Percentiles rank a stretch among this genome's conserved stretches.
Conservation (phyloP, 2,329 filamentous ascomycete species). For the Penicillium concentricum region DNA sequence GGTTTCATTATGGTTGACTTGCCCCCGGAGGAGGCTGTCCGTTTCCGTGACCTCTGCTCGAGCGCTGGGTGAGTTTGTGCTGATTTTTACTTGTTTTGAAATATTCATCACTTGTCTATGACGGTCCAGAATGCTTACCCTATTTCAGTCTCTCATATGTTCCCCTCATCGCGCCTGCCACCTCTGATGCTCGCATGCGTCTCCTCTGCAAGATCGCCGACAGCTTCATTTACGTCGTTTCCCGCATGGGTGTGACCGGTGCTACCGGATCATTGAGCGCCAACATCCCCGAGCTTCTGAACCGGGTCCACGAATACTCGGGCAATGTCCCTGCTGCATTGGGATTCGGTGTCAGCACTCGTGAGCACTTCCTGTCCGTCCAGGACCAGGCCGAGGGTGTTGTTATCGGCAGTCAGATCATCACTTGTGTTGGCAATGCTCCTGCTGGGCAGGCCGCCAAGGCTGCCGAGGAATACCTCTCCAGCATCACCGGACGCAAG, state of each 20-base stretch:
- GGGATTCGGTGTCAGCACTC: slow-evolving; percentile 93
- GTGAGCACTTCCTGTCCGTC: slow-evolving; percentile 87
- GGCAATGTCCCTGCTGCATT: slow-evolving; percentile 87
- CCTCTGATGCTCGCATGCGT: slow-evolving; percentile 90
- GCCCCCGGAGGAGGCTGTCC: slow-evolving; percentile 90
- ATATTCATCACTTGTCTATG: background rate
- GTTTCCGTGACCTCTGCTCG: slow-evolving; percentile 52
- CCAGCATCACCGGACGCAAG: slow-evolving; percentile 64
- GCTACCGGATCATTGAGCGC: slow-evolving; percentile 79
- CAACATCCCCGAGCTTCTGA: slow-evolving; percentile 76
- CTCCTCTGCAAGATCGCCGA: slow-evolving; percentile 94
- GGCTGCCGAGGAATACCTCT: slow-evolving; percentile 82
- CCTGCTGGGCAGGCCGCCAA: slow-evolving; percentile 64
- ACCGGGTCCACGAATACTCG: slow-evolving; percentile 86
- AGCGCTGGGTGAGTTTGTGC: slow-evolving; percentile 30
- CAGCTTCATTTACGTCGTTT: slow-evolving; percentile 98
- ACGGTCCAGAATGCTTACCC: background rate
- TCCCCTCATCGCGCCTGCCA: slow-evolving; percentile 91
- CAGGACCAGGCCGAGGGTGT: slow-evolving; percentile 85
- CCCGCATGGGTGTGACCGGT: slow-evolving; percentile 93
- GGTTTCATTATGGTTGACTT: slow-evolving; percentile 97
- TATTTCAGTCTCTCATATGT: slow-evolving; percentile 77
- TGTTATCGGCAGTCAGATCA: slow-evolving; percentile 93
- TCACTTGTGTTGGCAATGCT: slow-evolving; percentile 73
- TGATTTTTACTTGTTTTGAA: background rate